phyloP scores from a whole-genome alignment of 768 basidiomycete genomes.

The Trametopsis cervina region DNA sequence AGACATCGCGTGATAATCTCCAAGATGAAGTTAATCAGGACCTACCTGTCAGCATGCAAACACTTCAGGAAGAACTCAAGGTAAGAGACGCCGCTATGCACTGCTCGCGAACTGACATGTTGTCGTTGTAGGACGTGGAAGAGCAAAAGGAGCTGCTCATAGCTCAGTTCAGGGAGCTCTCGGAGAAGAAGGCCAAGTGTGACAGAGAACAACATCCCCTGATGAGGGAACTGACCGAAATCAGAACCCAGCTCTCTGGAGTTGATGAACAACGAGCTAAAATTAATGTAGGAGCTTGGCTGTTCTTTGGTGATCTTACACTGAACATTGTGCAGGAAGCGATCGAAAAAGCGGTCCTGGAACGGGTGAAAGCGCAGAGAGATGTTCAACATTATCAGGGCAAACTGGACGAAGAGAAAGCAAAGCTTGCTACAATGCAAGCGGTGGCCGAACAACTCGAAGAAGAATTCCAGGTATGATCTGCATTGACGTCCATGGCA shows the following conservation, averaged over 20 bases:
- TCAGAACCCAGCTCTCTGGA: conserved; percentile 41
- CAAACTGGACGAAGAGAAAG: conserved; percentile 47
- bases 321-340: conserved; percentile 32
- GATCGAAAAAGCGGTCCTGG: conserved; percentile 41
- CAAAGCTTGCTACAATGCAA: conserved; percentile 38
- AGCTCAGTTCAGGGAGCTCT: conserved; percentile 43
- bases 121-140: conserved; percentile 42
- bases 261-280: conserved; percentile 35
- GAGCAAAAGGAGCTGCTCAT: conserved; percentile 41
- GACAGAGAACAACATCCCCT: conserved; percentile 40
- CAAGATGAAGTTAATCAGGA: conserved; percentile 64
- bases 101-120: not conserved
- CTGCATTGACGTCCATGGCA: not conserved
- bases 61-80: conserved; percentile 45
- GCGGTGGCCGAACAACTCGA: conserved; percentile 43
- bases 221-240: conserved; percentile 33
- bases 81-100: conserved; percentile 28
- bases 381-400: conserved; percentile 38
- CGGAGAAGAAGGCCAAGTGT: conserved; percentile 37
- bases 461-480: conserved; percentile 53
- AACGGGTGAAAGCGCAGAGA: conserved; percentile 45
- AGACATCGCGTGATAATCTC: conserved; percentile 31
- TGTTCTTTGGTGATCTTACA: conserved; percentile 27
- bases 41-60: conserved; percentile 54
- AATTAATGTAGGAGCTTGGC: conserved; percentile 28